A percentile compares a stretch with the other conserved stretches of the same genome.
Conservation (phyloP, 129 eudicot genomes). For the Apium graveolens region DNA sequence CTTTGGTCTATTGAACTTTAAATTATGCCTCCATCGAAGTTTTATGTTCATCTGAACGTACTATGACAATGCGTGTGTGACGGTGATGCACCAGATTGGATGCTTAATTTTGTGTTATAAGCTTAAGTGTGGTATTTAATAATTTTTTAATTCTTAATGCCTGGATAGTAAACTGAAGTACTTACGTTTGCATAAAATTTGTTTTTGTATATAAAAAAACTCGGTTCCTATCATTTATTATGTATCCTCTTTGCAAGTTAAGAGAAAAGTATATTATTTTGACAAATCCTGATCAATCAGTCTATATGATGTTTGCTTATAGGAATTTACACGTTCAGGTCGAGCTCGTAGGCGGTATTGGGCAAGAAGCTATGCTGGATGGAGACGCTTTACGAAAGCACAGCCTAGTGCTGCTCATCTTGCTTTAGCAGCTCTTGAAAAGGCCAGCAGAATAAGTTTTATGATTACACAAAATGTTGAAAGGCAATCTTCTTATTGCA, state of each 20-base stretch:
- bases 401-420: constrained; percentile 76
- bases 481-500: constrained; percentile 37
- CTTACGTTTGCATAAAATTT: background rate
- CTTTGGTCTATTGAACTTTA: no score
- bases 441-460: constrained; percentile 58
- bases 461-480: constrained; percentile 97
- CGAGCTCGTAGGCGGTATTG: constrained; percentile 85
- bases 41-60: no score
- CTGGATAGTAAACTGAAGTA: background rate
- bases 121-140: background rate
- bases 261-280: background rate
- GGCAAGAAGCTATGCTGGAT: constrained; percentile 99
- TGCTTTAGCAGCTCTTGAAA: constrained; percentile 79
- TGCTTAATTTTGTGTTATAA: background rate
- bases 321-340: constrained; percentile 77
- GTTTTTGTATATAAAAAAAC: background rate
- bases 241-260: background rate
- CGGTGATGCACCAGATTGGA: background rate
- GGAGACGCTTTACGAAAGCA: constrained; percentile 81
- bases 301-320: constrained; percentile 19
- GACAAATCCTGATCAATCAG: background rate
- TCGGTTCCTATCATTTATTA: background rate
- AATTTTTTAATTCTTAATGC: background rate
- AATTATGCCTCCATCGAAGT: no score
- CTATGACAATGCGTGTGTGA: no score